Percentiles rank a stretch among this genome's conserved stretches.
These are phyloP conservation scores for Stylosanthes scabra DNA, from an alignment of 331 rosid species.

Conservation along the genomic window DNA sequence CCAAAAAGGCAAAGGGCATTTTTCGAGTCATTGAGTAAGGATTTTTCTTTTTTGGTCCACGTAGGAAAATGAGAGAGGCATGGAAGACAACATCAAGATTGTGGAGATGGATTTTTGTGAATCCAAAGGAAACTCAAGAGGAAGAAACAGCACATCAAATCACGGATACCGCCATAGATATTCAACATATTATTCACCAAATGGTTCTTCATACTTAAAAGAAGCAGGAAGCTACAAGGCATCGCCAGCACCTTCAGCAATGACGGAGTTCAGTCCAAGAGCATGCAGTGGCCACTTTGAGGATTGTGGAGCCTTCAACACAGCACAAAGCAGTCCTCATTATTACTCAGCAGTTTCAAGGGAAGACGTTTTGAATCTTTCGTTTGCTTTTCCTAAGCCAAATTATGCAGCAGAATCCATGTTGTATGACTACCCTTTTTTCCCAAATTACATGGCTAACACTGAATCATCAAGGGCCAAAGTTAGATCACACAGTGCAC, in stretches of 20 bases:
- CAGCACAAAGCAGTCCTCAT: conserved; percentile 77
- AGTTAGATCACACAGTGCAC: conserved; percentile 89
- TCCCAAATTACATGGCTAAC: conserved; percentile 92
- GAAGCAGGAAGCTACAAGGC: conserved; percentile 62
- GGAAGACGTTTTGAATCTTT: conserved; percentile 54
- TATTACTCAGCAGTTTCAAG: conserved; percentile 62
- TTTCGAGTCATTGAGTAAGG: conserved; percentile 8
- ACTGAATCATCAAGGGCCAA: conserved; percentile 92
- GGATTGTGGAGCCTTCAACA: conserved; percentile 53
- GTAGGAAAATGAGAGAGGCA: conserved; percentile 65
- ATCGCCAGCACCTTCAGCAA: conserved; percentile 70
- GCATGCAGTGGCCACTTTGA: conserved; percentile 73
- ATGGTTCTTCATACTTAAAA: conserved; percentile 40
- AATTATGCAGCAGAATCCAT: conserved; percentile 59
- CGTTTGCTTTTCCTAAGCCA: conserved; percentile 65
- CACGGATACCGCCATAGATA: conserved; percentile 37
- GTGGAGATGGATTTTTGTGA: conserved; percentile 86
- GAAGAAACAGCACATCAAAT: conserved; percentile 55
- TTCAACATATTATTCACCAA: conserved; percentile 49
- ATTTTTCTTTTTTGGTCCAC: conserved; percentile 10
- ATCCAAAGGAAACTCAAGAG: conserved; percentile 46
- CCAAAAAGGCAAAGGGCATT: neutral
- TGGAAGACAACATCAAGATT: conserved; percentile 85
- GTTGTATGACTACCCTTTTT: conserved; percentile 64
- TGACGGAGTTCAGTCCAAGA: conserved; percentile 74